Base-by-base conservation (phyloP, 345 rosid genomes). In the Ailanthus altissimus region DNA sequence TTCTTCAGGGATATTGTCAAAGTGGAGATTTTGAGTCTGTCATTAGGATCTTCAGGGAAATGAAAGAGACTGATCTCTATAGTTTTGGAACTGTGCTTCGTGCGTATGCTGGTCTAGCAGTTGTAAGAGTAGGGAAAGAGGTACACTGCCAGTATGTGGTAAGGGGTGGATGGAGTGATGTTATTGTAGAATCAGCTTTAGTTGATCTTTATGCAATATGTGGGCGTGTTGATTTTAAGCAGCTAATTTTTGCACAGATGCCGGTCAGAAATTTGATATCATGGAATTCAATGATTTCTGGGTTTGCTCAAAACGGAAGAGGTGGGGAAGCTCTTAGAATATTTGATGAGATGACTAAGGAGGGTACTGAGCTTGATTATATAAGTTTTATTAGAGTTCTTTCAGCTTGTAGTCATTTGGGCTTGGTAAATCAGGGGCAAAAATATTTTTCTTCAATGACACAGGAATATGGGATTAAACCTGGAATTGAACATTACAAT, bases 171-270 rank as follows among this genome's bases (percentile, higher is more conserved):
- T 84, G 82, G 90, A 72, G 84, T 78, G 89, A 92, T 79, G 90
- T 95, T 60, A 86, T 93, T 47, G 84, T 88, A 36, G 98, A 95
- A 84, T 95, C 99, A 1, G 98, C 98, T 78, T 85, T 95, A 56
- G 91, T 95, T 68, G 92, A 89, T 84, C 91, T 93, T 49, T 95
- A 95, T 77, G 97, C 98, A 69, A 93, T 92, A 84, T 92, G 96
- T 18, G 97, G 99, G 20, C 84, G 89, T 77, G 72, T 92, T 67
- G 89, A 89, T 84, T 89, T 83, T 71, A 96, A 97, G 42, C 69
- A 79, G 46, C 80, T 78, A 53, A 74, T 92, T 38, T 95, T 88
- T 69, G 58, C 69, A 15, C 81, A 78, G 53, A 92, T 92, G 97
- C 67, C 81, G 0, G 65, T 81, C 51, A 85, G 79, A 73, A 93